phyloP scores from a whole-genome alignment of 192 early-diverging fungal species.

The Gaertneriomyces sp. region DNA sequence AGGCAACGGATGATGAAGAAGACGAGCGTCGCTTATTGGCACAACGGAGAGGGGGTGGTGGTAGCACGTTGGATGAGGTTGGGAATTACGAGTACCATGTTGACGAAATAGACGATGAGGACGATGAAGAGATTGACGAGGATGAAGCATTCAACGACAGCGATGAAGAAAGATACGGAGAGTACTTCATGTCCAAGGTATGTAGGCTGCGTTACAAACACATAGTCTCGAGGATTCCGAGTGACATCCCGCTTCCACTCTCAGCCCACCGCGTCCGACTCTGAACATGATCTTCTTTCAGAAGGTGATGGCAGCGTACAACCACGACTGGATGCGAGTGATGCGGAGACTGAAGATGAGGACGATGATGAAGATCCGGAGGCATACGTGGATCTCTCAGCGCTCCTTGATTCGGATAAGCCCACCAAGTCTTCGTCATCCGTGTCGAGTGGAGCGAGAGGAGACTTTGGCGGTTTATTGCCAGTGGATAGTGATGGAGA shows the following conservation, averaged over 20 bases:
- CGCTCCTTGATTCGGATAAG: conserved; percentile 50
- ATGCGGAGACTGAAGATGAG: conserved; percentile 36
- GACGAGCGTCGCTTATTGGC: conserved; percentile 19
- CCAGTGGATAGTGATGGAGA: conserved; percentile 17
- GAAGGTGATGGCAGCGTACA: conserved; percentile 28
- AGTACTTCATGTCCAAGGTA: conserved; percentile 56
- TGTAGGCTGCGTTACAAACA: not conserved
- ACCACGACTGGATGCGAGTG: conserved; percentile 27
- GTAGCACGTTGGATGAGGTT: conserved; percentile 49
- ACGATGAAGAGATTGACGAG: conserved; percentile 92
- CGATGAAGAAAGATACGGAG: conserved; percentile 80
- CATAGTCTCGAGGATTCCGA: not conserved
- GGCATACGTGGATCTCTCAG: conserved; percentile 58
- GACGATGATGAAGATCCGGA: conserved; percentile 51
- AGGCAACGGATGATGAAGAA: conserved; percentile 29
- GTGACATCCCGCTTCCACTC: not conserved
- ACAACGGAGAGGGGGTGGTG: conserved; percentile 25
- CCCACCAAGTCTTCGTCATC: too few relatives aligned
- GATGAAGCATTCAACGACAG: conserved; percentile 84
- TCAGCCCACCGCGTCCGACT: not conserved
- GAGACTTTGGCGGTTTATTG: conserved; percentile 14
- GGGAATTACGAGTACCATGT: conserved; percentile 71
- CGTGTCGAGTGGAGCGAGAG: not conserved
- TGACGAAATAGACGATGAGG: conserved; percentile 74
- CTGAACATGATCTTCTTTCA: conserved; percentile 19